Base-by-base conservation (phyloP, 768 basidiomycete genomes). In the Leucocoprinus sp. region DNA sequence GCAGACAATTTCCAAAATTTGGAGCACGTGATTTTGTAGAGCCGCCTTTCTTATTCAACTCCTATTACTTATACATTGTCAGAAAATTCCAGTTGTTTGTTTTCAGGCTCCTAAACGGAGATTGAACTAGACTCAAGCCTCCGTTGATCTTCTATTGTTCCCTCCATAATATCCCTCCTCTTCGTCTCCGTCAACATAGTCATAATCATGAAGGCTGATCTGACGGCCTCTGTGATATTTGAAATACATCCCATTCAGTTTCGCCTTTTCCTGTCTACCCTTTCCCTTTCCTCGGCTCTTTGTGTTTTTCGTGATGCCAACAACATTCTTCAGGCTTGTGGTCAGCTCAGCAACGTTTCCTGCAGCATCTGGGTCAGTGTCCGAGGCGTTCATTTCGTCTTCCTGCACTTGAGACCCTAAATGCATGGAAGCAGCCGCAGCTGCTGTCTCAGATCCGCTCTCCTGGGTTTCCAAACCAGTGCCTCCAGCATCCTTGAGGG, bases 11-110 rank as follows among this genome's bases (percentile, higher is more conserved):
- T 36, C 31, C 43, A 34, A 51, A 51, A 48, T 43, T 51, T 51
- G 22, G n/a, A n/a, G 27, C 42, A 52, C 47, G 51, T 52, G 47
- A 27, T 9, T 9, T 18, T 18, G 29, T 38, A n/a, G 42, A 45
- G 8, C 19, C 37, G 5, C 26, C 37, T 19, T 28, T 26, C 4
- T 50, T 42, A 39, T 14, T 24, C 11, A 22, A 7, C 6, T 35
- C 34, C 34, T 7, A 5, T 12, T 17, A 35, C 9, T 12, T 12
- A 7, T 35, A 6, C 34, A 35, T 35, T 15, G n/a, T 35, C 34
- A 7, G 5, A 28, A 28, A 5, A 31, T 5, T 31, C 31, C n/a
- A 31, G 14, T 31, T 31, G 31, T 4, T 14, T 31, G 31, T 11
- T 31, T 11, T 14, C n/a, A n/a, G n/a, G n/a, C n/a, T n/a, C n/a